Conservation (phyloP, 495 filamentous ascomycete species). For the Neurospora intermedia region DNA sequence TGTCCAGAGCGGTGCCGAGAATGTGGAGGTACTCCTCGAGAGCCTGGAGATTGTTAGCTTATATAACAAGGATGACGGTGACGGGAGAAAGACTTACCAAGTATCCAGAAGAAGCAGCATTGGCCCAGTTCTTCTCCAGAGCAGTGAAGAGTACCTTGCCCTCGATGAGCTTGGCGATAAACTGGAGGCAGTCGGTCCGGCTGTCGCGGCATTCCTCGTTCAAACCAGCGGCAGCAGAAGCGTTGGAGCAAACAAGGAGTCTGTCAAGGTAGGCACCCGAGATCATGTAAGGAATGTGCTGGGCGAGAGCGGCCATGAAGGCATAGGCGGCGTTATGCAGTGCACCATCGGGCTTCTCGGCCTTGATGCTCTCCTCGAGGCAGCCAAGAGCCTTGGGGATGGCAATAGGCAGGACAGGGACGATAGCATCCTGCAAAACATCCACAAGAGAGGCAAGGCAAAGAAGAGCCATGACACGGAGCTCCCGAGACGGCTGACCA, state of each 20-base stretch:
- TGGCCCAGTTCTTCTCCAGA: conserved; percentile 56
- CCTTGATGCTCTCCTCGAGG: conserved; percentile 49
- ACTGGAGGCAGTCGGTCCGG: conserved; percentile 54
- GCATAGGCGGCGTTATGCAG: conserved; percentile 75
- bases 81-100: conserved; percentile 33
- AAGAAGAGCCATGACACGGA: conserved; percentile 73
- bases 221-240: conserved; percentile 49
- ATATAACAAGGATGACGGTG: background rate
- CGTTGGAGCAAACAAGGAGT: conserved; percentile 56
- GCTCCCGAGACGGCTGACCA: conserved; percentile 55
- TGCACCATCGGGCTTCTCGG: conserved; percentile 40
- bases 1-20: conserved; percentile 57
- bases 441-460: conserved; percentile 82
- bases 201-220: conserved; percentile 49
- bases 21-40: conserved; percentile 55
- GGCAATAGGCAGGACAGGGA: conserved; percentile 68
- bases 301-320: conserved; percentile 65
- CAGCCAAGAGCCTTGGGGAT: conserved; percentile 60
- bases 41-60: conserved; percentile 31
- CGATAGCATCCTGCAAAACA: conserved; percentile 71
- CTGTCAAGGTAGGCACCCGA: conserved; percentile 58
- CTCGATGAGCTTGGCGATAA: conserved; percentile 63
- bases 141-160: conserved; percentile 54
- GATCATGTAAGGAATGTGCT: conserved; percentile 78
- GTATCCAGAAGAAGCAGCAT: conserved; percentile 48